Evolutionary conservation across 257 asterid species (phyloP), one percentile per base, ranked within the genome.

Genomic region (Petunia axillaris): DNA sequence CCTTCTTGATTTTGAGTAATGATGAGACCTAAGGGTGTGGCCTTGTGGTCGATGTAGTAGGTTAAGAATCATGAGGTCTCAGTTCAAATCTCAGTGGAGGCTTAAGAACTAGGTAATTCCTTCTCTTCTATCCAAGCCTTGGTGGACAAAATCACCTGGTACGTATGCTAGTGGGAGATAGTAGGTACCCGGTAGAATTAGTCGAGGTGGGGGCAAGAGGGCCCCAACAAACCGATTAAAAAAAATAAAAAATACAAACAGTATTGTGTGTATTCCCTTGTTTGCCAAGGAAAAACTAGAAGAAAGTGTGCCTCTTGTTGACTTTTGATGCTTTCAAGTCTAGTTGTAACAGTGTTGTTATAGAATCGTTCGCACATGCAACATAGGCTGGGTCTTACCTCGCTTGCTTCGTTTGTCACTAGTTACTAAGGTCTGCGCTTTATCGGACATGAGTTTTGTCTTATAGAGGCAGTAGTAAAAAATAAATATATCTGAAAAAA

Each of bases 221-320:
- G 25, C 25, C 25, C 25, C 25, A 25, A 25, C 25, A 25, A 25
- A 25, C 25, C 25, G 44, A 25, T 46, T 46, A 41, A 44, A 41
- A 70, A 70, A 25, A 48, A n/a, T 46, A 70, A 70, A 70, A 4
- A 16, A 10, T 44, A 40, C 5, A 9, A 14, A 2, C 43, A 16
- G 57, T 44, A 46, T 44, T 70, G 25, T 25, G 25, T 25, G 25
- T 25, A 25, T 25, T 58, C 76, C 10, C 58, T 70, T 36, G 41
- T 46, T 70, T 70, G 38, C 46, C 55, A 68, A 2, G 57, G 16
- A 68, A 68, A 68, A 4, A 68, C 43, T 40, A 44, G 57, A 44
- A 68, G 76, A 68, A 44, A 44, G 40, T 68, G n/a, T 67, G 76
- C 76, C 76, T 68, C 76, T 44, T 53, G 76, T 16, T 15, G 57